Evolutionary conservation across 2,329 filamentous ascomycete species (phyloP).

Genomic region (Plectosphaerella sp.): DNA sequence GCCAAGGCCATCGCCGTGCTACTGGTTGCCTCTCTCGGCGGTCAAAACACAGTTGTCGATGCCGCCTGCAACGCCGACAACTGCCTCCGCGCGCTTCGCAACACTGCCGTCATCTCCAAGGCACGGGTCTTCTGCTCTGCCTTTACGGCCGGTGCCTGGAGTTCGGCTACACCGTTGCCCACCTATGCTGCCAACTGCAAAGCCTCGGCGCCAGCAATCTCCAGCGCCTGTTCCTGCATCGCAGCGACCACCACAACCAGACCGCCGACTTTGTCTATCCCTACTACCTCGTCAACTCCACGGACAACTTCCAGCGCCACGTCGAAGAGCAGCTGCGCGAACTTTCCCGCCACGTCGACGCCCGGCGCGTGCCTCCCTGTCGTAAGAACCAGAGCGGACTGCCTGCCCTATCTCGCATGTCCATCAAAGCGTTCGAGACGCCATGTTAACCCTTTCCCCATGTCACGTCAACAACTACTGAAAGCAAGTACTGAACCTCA

Average conservation of each 20-base stretch:
- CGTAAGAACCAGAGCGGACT: no score
- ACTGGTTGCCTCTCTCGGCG: no score
- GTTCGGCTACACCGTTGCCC: neutral
- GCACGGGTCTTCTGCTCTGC: neutral
- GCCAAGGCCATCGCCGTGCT: no score
- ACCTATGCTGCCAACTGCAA: slow-evolving; percentile 1
- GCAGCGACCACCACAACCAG: neutral
- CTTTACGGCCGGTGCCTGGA: neutral
- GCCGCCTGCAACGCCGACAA: slow-evolving; percentile 8
- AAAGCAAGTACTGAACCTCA: neutral
- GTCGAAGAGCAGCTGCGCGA: neutral
- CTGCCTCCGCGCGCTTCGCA: slow-evolving; percentile 9
- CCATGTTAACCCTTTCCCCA: no score
- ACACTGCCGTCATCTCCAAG: neutral
- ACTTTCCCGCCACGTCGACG: neutral
- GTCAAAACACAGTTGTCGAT: no score
- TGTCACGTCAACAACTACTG: neutral
- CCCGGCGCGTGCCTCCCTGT: no score
- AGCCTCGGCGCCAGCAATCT: neutral
- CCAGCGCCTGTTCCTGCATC: neutral
- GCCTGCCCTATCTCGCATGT: no score
- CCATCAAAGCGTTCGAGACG: no score
- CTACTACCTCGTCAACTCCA: neutral
- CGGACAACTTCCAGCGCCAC: neutral
- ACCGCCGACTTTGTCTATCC: neutral